These are phyloP conservation scores for Entrophospora sp. DNA, from an alignment of 192 early-diverging fungal species.

Conservation along the genomic window DNA sequence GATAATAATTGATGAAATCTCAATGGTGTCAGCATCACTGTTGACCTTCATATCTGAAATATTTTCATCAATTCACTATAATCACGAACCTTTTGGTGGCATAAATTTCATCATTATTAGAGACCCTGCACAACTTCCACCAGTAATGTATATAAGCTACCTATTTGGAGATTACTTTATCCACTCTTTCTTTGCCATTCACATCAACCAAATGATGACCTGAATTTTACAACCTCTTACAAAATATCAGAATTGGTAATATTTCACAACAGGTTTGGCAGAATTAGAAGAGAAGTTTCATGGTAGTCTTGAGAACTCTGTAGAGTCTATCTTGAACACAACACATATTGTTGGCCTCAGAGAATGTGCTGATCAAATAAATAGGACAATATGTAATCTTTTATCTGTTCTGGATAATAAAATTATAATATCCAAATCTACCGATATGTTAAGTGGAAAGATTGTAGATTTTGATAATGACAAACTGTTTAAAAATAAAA, in stretches of 20 bases:
- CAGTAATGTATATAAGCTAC: too few relatives aligned
- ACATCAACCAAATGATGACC: too few relatives aligned
- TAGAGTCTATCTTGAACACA: neutral
- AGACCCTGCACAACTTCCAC: too few relatives aligned
- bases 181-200: too few relatives aligned
- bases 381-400: neutral
- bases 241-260: too few relatives aligned
- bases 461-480: neutral
- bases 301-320: too few relatives aligned
- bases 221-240: too few relatives aligned
- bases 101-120: too few relatives aligned
- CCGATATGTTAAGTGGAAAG: neutral
- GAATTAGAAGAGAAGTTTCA: too few relatives aligned
- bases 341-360: neutral
- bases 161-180: too few relatives aligned
- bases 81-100: neutral
- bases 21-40: neutral
- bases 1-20: neutral
- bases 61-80: neutral
- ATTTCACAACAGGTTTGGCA: too few relatives aligned
- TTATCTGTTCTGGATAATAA: neutral
- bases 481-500: neutral
- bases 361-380: neutral
- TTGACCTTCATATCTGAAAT: neutral
- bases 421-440: neutral